Evolutionary conservation across 495 filamentous ascomycete genomes (phyloP).

Genomic region (Sabuloglossum arenarium): DNA sequence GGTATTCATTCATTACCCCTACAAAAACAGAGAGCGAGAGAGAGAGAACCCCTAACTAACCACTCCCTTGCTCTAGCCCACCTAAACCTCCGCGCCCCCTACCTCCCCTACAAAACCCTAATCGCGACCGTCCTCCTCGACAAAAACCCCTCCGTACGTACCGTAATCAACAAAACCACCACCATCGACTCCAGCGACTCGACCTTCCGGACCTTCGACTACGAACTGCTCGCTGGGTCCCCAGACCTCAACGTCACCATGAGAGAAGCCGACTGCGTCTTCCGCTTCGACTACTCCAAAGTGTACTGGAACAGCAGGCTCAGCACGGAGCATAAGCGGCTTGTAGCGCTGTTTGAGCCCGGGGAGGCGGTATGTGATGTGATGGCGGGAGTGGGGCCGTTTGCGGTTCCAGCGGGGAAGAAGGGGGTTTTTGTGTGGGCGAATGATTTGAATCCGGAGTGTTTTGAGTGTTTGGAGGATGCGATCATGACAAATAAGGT

Average conservation of each 20-base stretch:
- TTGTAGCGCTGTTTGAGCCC: slow-evolving; percentile 54
- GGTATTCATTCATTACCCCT: slow-evolving; percentile 24
- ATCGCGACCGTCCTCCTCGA: slow-evolving; percentile 70
- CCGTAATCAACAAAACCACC: slow-evolving; percentile 91
- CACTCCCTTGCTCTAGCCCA: no score
- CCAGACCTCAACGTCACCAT: slow-evolving; percentile 64
- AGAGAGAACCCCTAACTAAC: no score
- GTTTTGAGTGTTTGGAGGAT: slow-evolving; percentile 44
- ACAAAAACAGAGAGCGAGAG: no score
- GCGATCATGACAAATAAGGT: slow-evolving; percentile 64
- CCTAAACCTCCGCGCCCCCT: slow-evolving; percentile 68
- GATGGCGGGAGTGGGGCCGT: slow-evolving; percentile 95
- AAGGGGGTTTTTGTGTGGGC: slow-evolving; percentile 87
- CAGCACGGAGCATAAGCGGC: slow-evolving; percentile 64
- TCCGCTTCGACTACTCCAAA: slow-evolving; percentile 57
- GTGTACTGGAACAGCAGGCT: slow-evolving; percentile 96
- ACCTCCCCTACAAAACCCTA: slow-evolving; percentile 59
- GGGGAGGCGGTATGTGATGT: slow-evolving; percentile 89
- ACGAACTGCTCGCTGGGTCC: slow-evolving; percentile 71
- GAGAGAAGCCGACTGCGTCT: slow-evolving; percentile 37
- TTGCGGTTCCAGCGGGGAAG: slow-evolving; percentile 80
- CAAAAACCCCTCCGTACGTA: slow-evolving; percentile 61
- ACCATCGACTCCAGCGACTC: slow-evolving; percentile 67
- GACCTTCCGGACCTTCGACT: slow-evolving; percentile 78
- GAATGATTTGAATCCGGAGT: slow-evolving; percentile 91